Percentiles rank a stretch among this genome's conserved stretches.
Conservation (phyloP, 805 yeast species). For the Candida cerambycidarum region DNA sequence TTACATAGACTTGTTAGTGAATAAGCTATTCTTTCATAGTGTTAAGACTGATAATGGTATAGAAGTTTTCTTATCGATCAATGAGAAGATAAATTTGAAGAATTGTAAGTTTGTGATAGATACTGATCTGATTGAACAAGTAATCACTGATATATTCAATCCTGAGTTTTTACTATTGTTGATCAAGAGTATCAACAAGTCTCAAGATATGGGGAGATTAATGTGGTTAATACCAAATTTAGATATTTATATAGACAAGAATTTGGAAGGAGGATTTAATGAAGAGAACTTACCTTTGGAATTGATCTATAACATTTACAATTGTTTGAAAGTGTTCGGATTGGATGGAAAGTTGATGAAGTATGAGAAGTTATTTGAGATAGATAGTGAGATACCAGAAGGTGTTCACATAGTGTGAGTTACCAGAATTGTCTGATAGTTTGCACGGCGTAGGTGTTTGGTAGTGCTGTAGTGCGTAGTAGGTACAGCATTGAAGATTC, state of each 20-base stretch:
- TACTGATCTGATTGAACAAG: slow-evolving; percentile 10
- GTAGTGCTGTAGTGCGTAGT: no score
- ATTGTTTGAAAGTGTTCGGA: slow-evolving; percentile 22
- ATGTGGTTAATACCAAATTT: slow-evolving; percentile 38
- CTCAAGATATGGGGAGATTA: slow-evolving; percentile 33
- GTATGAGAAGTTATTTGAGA: slow-evolving; percentile 17
- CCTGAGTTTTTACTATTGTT: slow-evolving; percentile 22
- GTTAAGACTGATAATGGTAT: slow-evolving; percentile 12
- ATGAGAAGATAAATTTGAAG: slow-evolving; percentile 7
- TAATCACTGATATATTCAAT: slow-evolving; percentile 20
- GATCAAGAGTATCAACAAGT: slow-evolving; percentile 21
- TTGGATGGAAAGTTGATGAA: slow-evolving; percentile 28
- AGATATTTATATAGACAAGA: slow-evolving; percentile 17
- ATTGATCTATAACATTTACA: slow-evolving; percentile 20
- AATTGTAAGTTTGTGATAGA: slow-evolving; percentile 12
- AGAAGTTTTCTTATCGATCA: slow-evolving; percentile 9
- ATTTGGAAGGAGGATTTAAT: not conserved
- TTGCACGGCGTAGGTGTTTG: no score
- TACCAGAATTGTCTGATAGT: no score
- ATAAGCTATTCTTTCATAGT: slow-evolving; percentile 30
- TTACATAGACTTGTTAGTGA: slow-evolving; percentile 32
- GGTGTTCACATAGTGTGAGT: not conserved
- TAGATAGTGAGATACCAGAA: not conserved
- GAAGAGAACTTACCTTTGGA: slow-evolving; percentile 10
- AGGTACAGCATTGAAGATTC: no score